Evolutionary conservation across 176 grass and related monocot species (phyloP).

Genomic region (Otatea glauca): DNA sequence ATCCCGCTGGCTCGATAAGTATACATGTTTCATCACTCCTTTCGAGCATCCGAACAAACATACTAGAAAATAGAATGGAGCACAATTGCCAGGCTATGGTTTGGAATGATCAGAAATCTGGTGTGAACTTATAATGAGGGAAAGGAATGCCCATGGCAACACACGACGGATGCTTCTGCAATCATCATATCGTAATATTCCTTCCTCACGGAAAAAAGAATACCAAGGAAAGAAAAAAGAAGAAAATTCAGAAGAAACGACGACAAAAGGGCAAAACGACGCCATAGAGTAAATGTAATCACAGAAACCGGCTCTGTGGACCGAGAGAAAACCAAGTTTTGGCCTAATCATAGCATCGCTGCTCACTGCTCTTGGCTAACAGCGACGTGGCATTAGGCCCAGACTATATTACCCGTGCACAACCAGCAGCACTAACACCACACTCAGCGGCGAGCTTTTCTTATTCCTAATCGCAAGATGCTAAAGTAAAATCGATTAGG

Average conservation of each 20-base stretch:
- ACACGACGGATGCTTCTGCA: neutral
- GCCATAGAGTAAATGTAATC: constrained; percentile 43
- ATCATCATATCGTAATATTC: neutral
- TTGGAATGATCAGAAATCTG: neutral
- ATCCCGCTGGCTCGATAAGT: neutral
- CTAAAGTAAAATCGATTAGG: too few species aligned
- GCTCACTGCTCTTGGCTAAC: constrained; percentile 59
- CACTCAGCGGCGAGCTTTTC: too few species aligned
- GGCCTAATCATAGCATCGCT: constrained; percentile 72
- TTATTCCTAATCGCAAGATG: too few species aligned
- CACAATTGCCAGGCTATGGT: neutral
- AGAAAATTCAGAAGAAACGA: neutral
- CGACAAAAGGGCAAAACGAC: neutral
- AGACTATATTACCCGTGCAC: neutral
- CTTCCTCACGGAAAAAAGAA: neutral
- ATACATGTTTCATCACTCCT: neutral
- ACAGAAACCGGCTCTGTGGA: constrained; percentile 76
- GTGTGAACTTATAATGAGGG: neutral
- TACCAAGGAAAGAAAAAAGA: neutral
- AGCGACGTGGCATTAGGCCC: constrained; percentile 61
- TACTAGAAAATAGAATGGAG: neutral
- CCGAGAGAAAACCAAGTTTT: constrained; percentile 10
- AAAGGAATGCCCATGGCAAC: neutral
- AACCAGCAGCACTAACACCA: neutral
- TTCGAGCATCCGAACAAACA: neutral